A percentile compares a stretch with the other conserved stretches of the same genome.
These are phyloP conservation scores for Ascochyta koolunga DNA, from an alignment of 2,329 filamentous ascomycete genomes.

Conservation along the genomic window DNA sequence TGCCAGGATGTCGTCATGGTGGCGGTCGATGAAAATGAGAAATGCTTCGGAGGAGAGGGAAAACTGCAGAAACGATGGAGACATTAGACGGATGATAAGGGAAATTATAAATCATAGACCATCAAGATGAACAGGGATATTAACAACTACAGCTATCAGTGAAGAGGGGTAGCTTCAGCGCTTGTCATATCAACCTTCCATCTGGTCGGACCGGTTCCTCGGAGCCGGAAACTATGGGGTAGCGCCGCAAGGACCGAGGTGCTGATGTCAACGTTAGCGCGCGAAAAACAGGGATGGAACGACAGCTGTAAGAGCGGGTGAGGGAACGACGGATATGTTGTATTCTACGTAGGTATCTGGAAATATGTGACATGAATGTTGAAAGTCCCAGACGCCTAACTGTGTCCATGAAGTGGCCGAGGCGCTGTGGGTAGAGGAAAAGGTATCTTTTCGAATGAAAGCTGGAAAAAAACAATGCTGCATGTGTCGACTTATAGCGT, in stretches of 20 bases:
- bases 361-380: neutral
- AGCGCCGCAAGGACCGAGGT: neutral
- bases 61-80: neutral
- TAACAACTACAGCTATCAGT: neutral
- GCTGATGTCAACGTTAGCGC: neutral
- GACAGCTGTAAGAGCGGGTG: neutral
- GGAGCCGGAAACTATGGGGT: neutral
- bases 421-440: neutral
- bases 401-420: neutral
- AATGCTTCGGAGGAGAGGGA: neutral
- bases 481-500: slow-evolving; percentile 28
- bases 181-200: neutral
- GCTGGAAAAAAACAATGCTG: neutral
- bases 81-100: neutral
- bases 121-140: neutral
- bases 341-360: slow-evolving; percentile 15
- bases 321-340: neutral
- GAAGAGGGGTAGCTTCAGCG: neutral
- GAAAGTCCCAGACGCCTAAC: slow-evolving; percentile 12
- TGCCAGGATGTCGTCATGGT: slow-evolving; percentile 57
- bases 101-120: neutral
- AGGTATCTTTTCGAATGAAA: slow-evolving; percentile 22
- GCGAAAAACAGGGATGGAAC: neutral
- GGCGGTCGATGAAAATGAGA: neutral
- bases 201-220: neutral